Evolutionary conservation across 768 basidiomycete species (phyloP), one percentile per base, ranked within the genome.

Genomic region (Naganishia randhawae): DNA sequence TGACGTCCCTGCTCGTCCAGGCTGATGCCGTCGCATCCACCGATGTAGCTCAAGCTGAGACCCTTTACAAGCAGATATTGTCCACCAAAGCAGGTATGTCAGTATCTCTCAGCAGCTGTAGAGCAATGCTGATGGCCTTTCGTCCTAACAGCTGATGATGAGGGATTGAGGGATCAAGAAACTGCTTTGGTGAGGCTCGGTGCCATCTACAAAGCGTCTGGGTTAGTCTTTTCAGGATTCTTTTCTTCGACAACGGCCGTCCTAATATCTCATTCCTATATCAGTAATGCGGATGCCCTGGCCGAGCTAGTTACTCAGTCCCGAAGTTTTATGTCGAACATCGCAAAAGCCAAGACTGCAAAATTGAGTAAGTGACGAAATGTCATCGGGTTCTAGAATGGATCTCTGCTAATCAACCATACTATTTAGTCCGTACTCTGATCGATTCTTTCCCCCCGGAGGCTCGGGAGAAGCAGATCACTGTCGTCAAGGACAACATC

Each of bases 271-370:
- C 22, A 25, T 41, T 1, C 25, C n/a, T 31, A 32, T 63, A 27
- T 25, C 72, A 96, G 92, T 75, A 89, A 97, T 82, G 87, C 90
- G 22, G 80, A 87, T 69, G 90, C 89, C 19, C 84, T 98, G 2
- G 91, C 92, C 11, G 86, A 92, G 65, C 87, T 95, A 41, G 90
- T 96, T 65, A 89, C 87, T 0, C 83, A 88, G 31, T 92, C 91
- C 0, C 83, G 92, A 55, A 84, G 86, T 0, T 92, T 94, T 83
- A 90, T 95, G 85, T 88, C 90, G 0, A 89, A 89, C n/a, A 90
- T 92, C 0, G 94, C 94, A 17, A 97, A 97, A 81, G 94, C 93
- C 1, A 96, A 97, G 81, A 96, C 95, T 0, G 93, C 93, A 2
- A 95, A 95, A 82, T 86, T 97, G 71, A 95, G 92, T 92, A 70